Conservation (phyloP, 164 flowering plant species). For the Aristolochia fimbriata region DNA sequence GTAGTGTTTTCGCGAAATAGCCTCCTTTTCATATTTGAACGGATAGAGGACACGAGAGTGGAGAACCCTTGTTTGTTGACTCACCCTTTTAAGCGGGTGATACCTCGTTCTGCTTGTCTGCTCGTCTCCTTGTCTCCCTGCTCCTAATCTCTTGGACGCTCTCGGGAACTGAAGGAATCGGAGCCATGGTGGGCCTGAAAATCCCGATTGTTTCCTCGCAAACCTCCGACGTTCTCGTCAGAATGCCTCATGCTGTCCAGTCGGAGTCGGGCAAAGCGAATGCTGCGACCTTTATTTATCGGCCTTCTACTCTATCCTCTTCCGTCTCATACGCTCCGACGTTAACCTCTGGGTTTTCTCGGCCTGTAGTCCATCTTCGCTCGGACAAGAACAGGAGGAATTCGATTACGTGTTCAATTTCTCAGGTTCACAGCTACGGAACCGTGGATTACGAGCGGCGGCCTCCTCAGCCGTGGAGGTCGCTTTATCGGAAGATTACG, state of each 20-base stretch:
- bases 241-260: no score
- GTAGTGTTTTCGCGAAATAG: no score
- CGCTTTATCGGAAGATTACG: conserved; percentile 44
- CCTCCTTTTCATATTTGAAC: no score
- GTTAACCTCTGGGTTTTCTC: neutral
- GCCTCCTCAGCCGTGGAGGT: conserved; percentile 46
- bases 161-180: neutral
- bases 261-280: neutral
- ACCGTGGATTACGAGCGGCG: conserved; percentile 55
- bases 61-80: no score
- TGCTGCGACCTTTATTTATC: conserved; percentile 15
- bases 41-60: no score
- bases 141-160: conserved; percentile 3
- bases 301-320: conserved; percentile 2
- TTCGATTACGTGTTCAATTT: conserved; percentile 26
- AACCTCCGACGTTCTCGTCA: conserved; percentile 10
- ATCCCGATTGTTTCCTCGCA: neutral
- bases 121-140: no score
- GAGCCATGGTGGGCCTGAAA: neutral
- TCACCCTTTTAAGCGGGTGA: no score
- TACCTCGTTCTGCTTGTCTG: no score
- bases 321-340: neutral
- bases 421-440: conserved; percentile 50
- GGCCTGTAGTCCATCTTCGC: neutral
- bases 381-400: neutral